Base-by-base conservation (phyloP, 2,329 filamentous ascomycete species). In the Epichloe bromicola region DNA sequence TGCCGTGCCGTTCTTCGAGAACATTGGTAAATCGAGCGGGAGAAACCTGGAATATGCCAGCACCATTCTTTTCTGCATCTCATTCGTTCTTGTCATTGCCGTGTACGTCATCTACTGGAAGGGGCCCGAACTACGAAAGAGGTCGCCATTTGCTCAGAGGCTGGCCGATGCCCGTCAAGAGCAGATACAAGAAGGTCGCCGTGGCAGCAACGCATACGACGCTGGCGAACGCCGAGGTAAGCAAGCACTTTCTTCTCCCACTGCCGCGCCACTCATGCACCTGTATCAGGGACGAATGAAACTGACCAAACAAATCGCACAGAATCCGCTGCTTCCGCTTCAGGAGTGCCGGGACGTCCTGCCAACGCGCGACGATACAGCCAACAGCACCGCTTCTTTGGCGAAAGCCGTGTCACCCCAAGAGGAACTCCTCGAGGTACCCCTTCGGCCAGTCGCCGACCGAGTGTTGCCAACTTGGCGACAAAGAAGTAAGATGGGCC, bases 41-140 rank as follows among this genome's bases (percentile, higher is more conserved):
- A 71, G 73, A 55, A 73, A 77, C 45, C 65, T 85, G 2, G 73
- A 79, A 56, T 76, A 80, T 52, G 80, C 81, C 0, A 78, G 73
- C 4, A 84, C 80, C 0, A 83, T 86, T 46, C 74, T 86, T 0
- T 79, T 78, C 59, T 74, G 70, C 56, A 79, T 86, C 48, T 75
- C 82, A 0, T 70, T 80, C 47, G 56, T 82, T 1, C 72, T 86
- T 1, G 80, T 84, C 6, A 57, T 74, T 17, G 78, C 80, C 0
- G 79, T 86, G 5, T 85, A 85, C 54, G 69, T 79, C 45, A 81
- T 86, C 54, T 86, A 85, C 69, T 81, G 73, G 70, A 76, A 78
- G 51, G 83, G 83, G 0, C 80, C 80, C 0, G 55, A 55, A 0
- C 72, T 86, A 15, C 77, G 83, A 39, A 73, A 75, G 52, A 67